A percentile compares a stretch with the other conserved stretches of the same genome.
phyloP scores from a whole-genome alignment of 2,329 filamentous ascomycete species.

The Dryadomyces quercivorus region DNA sequence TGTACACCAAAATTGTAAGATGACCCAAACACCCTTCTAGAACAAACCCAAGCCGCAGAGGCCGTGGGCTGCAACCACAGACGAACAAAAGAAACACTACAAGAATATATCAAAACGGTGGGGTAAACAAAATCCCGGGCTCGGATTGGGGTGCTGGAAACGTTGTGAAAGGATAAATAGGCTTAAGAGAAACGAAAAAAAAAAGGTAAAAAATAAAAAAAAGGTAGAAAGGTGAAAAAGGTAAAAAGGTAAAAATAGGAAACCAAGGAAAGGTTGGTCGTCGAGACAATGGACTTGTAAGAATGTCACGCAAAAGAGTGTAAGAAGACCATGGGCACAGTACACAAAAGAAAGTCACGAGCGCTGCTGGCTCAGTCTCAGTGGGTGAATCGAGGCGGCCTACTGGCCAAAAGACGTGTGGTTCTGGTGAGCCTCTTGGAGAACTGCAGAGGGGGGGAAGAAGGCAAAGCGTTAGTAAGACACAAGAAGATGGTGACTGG shows the following conservation, averaged over 20 bases:
- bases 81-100: not conserved
- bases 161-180: not conserved
- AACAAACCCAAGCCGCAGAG: not conserved
- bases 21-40: not conserved
- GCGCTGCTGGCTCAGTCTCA: no score
- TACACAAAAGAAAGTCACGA: not conserved
- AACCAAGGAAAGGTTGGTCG: not conserved
- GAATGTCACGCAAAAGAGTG: not conserved
- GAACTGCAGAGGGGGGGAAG: no score
- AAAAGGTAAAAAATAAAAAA: not conserved
- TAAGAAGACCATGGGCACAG: not conserved
- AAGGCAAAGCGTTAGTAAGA: no score
- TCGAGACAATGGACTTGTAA: not conserved
- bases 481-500: not conserved
- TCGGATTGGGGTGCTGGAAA: not conserved
- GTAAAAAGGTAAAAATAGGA: not conserved
- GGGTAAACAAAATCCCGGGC: not conserved
- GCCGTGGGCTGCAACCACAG: not conserved
- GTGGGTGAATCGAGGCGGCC: no score
- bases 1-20: not conserved
- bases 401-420: conserved; percentile 12
- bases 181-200: not conserved
- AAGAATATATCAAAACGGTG: not conserved
- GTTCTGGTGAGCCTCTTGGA: conserved; percentile 27
- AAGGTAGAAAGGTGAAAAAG: not conserved